Conservation (phyloP, 768 basidiomycete species). For the Pholiota molesta region DNA sequence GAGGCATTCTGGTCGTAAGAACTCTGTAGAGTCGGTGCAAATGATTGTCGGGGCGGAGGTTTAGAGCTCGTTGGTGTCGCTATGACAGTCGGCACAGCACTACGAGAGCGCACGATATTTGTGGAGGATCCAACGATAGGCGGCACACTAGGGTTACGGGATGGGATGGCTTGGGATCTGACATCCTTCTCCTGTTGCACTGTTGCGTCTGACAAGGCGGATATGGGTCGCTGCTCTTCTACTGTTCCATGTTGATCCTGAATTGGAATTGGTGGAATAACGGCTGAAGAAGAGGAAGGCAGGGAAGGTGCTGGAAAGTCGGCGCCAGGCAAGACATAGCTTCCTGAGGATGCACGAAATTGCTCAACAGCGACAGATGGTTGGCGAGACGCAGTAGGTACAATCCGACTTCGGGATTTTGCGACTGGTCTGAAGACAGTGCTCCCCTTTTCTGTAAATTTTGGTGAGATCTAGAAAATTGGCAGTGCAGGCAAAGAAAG, state of each 20-base stretch:
- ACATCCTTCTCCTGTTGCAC: not conserved
- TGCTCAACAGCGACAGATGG: conserved; percentile 25
- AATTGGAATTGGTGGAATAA: not conserved
- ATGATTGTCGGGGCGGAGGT: not conserved
- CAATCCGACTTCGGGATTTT: conserved; percentile 53
- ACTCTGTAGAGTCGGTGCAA: not conserved
- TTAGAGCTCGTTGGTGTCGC: conserved; percentile 1
- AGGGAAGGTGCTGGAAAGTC: conserved; percentile 1
- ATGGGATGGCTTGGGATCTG: not conserved
- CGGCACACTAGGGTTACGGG: conserved; percentile 6
- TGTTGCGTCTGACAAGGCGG: not conserved
- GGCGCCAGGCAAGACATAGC: not conserved
- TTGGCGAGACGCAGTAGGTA: conserved; percentile 30
- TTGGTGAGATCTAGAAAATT: conserved; percentile 13
- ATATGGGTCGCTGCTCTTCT: not conserved
- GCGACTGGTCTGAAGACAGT: conserved; percentile 70
- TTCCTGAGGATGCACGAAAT: not conserved
- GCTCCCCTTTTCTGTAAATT: conserved; percentile 64
- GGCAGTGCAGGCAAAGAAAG: not conserved
- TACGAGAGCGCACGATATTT: conserved; percentile 11
- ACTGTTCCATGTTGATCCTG: not conserved
- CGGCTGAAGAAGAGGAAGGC: not conserved
- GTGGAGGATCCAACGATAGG: conserved; percentile 7
- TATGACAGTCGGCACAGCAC: conserved; percentile 5
- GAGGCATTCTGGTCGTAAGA: not conserved